Percentiles rank a stretch among this genome's conserved stretches.
These are phyloP conservation scores for Porphyrellus sp. DNA, from an alignment of 1,284 basidiomycete species.

Conservation along the genomic window DNA sequence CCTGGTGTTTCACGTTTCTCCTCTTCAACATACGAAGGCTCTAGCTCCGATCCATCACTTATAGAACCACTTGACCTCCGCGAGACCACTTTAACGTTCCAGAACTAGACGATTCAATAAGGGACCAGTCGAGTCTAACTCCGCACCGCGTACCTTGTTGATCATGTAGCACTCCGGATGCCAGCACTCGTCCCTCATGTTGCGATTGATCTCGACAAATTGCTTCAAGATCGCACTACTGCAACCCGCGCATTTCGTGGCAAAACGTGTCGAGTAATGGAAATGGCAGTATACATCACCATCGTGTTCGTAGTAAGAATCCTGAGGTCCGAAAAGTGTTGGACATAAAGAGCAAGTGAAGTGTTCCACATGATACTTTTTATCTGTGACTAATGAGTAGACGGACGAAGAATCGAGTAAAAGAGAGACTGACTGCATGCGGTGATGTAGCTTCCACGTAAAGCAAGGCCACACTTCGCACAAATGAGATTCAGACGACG, in stretches of 20 bases:
- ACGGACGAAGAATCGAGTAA: background rate
- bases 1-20: slow-evolving; percentile 77
- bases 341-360: slow-evolving; percentile 98
- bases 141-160: slow-evolving; percentile 73
- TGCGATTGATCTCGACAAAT: slow-evolving; percentile 99
- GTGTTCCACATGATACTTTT: slow-evolving; percentile 99
- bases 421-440: slow-evolving; percentile 81
- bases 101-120: slow-evolving; percentile 63
- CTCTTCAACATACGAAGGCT: slow-evolving; percentile 65
- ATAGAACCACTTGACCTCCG: slow-evolving; percentile 62
- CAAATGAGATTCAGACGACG: slow-evolving; percentile 94
- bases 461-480: slow-evolving; percentile 90
- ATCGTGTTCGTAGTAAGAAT: slow-evolving; percentile 99
- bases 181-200: slow-evolving; percentile 98
- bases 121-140: slow-evolving; percentile 1
- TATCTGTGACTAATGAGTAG: slow-evolving; percentile 54
- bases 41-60: slow-evolving; percentile 51
- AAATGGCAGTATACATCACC: slow-evolving; percentile 96
- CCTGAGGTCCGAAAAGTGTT: slow-evolving; percentile 94
- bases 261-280: slow-evolving; percentile 98
- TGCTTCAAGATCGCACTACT: slow-evolving; percentile 99
- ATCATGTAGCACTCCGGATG: slow-evolving; percentile 99
- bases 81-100: slow-evolving; percentile 96
- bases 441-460: slow-evolving; percentile 98
- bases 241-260: slow-evolving; percentile 97